Evolutionary conservation across 164 flowering plant genomes (phyloP).

Genomic region (Vitis rupestris): DNA sequence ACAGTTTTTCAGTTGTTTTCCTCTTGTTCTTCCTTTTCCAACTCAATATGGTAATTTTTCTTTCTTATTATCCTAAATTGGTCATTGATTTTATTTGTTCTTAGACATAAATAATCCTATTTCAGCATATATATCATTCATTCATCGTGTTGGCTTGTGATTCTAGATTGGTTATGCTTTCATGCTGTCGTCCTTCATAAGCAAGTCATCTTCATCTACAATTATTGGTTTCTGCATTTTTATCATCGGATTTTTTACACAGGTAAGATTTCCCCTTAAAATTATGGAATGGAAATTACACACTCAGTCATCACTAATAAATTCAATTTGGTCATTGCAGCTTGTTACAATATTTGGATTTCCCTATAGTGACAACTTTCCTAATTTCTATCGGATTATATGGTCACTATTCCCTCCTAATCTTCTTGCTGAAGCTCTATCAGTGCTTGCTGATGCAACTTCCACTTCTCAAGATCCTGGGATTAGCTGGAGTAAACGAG

Average conservation of each 20-base stretch:
- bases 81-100: background rate
- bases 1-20: conserved; percentile 75
- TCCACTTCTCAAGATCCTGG: conserved; percentile 66
- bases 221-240: conserved; percentile 81
- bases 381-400: conserved; percentile 28
- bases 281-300: background rate
- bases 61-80: background rate
- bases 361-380: conserved; percentile 46
- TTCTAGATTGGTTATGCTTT: conserved; percentile 81
- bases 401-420: conserved; percentile 96
- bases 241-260: conserved; percentile 78
- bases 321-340: conserved; percentile 37
- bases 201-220: conserved; percentile 83
- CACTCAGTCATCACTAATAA: background rate
- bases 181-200: conserved; percentile 80
- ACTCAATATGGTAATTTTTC: conserved; percentile 75
- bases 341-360: conserved; percentile 80
- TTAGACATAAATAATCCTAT: too few relatives aligned
- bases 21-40: conserved; percentile 87
- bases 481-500: conserved; percentile 73
- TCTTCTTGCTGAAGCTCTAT: conserved; percentile 66
- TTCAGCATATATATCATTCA: too few relatives aligned
- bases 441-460: conserved; percentile 64
- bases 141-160: background rate
- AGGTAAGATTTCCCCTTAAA: conserved; percentile 40